These are phyloP conservation scores for Leptomonas seymouri DNA, from an alignment of 208 protist genomes.

Conservation along the genomic window DNA sequence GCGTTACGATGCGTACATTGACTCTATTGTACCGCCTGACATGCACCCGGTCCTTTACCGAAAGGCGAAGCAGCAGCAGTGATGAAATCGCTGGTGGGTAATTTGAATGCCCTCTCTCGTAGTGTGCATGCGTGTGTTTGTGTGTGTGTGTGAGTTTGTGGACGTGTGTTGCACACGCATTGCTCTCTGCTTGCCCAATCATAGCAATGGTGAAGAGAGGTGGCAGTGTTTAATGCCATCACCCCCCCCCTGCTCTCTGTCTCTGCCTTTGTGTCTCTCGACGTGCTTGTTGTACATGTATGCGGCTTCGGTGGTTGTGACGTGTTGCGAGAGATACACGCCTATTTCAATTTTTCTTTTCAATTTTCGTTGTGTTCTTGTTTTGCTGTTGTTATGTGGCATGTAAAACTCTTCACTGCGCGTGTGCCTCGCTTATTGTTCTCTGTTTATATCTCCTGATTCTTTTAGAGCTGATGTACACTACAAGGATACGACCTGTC, in stretches of 20 bases:
- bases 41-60: slow-evolving; percentile 55
- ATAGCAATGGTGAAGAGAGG: no score
- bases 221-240: no score
- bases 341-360: not conserved
- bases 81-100: not conserved
- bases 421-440: not conserved
- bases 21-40: slow-evolving; percentile 62
- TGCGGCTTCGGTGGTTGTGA: not conserved
- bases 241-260: no score
- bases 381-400: not conserved
- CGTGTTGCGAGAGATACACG: no score
- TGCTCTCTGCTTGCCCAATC: no score
- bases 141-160: no score
- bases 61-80: slow-evolving; percentile 56
- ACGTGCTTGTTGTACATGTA: not conserved
- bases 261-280: no score
- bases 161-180: no score
- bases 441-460: not conserved
- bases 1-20: slow-evolving; percentile 59
- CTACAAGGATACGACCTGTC: not conserved
- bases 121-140: no score
- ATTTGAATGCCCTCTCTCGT: no score
- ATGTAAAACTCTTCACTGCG: not conserved
- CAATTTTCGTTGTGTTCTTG: not conserved
- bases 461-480: not conserved